Conservation (phyloP, 2,329 filamentous ascomycete genomes). For the Daldinia eschscholtzii region DNA sequence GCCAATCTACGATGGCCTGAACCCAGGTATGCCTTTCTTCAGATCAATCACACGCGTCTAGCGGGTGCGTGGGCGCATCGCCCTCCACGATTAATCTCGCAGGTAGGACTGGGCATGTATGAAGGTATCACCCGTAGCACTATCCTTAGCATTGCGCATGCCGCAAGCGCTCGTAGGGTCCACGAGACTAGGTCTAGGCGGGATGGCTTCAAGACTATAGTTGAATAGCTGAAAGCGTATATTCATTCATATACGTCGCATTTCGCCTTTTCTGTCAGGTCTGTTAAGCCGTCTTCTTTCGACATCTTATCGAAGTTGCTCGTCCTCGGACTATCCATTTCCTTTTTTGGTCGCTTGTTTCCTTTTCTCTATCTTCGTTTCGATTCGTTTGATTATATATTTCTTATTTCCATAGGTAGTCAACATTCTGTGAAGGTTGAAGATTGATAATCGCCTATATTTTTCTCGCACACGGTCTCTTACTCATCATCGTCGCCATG, state of each 20-base stretch:
- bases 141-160: slow-evolving; percentile 44
- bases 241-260: slow-evolving; percentile 46
- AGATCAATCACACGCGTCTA: slow-evolving; percentile 39
- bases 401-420: slow-evolving; percentile 11
- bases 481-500: slow-evolving; percentile 43
- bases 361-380: slow-evolving; percentile 38
- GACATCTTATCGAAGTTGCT: slow-evolving; percentile 39
- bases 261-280: slow-evolving; percentile 39
- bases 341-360: slow-evolving; percentile 34
- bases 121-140: slow-evolving; percentile 43
- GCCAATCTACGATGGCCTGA: slow-evolving; percentile 42
- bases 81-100: slow-evolving; percentile 31
- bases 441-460: slow-evolving; percentile 22
- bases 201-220: slow-evolving; percentile 38
- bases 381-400: slow-evolving; percentile 28
- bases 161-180: slow-evolving; percentile 31
- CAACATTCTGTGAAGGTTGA: slow-evolving; percentile 42
- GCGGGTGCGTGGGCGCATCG: slow-evolving; percentile 46
- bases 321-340: slow-evolving; percentile 25
- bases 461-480: slow-evolving; percentile 6
- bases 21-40: slow-evolving; percentile 8
- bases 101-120: slow-evolving; percentile 25
- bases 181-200: slow-evolving; percentile 23
- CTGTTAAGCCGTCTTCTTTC: slow-evolving; percentile 37
- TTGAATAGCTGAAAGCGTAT: slow-evolving; percentile 32